Base-by-base conservation (phyloP, 306 rosid genomes). In the Inga oerstediana region DNA sequence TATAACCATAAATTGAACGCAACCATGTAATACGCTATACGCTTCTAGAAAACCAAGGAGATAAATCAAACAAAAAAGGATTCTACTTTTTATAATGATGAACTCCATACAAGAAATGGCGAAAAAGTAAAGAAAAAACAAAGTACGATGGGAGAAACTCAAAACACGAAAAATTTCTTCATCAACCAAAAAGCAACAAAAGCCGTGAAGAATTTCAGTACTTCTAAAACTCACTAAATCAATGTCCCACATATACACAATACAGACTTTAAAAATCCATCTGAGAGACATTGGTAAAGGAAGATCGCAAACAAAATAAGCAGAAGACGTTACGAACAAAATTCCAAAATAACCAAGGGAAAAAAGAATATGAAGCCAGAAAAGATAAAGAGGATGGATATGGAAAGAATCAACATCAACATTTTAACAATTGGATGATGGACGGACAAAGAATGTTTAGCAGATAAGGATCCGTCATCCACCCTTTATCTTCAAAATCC, bases 391-490 rank as follows among this genome's bases (percentile, higher is more conserved):
- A 41, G 64, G 34, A 24, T 37, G 51, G 41, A 43, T 43, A 44
- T 27, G 43, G 41, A 48, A 75, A 69, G 75, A 37, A 70, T 10
- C 24, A 80, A 64, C 32, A 78, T 44, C 24, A 76, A 62, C 41
- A 74, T 37, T 82, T 78, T 37, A 80, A 79, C 16, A 74, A 75
- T 16, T 82, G 64, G 19, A 79, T 43, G 76, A 73, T 81, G 68
- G 30, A 72, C 68, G 54, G 49, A 34, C 61, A 73, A 78, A 81
- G 30, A 77, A 70, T 72, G 56, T 46, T 20, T 17, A 67, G 15
- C 54, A 81, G 73, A 78, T 74, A 78, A 74, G 71, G 83, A 65
- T 80, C 83, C 73, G 30, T 62, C 37, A 75, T 35, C 37, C 82
- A 19, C 58, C 75, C 20, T 39, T 45, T 69, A 62, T 30, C 19